A percentile compares a stretch with the other conserved stretches of the same genome.
Conservation (phyloP, 2,329 filamentous ascomycete species). For the Alternaria conjuncta region DNA sequence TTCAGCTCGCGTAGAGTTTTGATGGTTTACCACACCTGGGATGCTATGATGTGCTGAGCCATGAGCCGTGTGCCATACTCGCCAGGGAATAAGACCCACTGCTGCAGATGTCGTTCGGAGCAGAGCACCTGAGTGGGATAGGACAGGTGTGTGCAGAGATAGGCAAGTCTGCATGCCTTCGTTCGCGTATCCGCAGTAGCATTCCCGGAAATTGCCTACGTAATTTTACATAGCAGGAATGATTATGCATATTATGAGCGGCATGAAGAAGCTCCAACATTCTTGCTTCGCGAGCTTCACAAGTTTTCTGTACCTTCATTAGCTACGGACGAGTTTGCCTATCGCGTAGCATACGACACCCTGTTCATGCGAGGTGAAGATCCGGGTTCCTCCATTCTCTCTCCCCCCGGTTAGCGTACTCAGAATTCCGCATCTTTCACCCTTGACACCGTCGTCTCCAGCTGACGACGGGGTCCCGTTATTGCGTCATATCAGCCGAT, state of each 20-base stretch:
- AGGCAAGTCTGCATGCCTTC: background rate
- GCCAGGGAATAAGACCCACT: background rate
- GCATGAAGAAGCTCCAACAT: background rate
- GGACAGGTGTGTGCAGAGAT: background rate
- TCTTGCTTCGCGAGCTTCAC: background rate
- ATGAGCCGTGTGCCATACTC: background rate
- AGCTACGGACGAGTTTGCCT: background rate
- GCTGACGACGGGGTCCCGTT: background rate
- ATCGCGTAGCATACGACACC: background rate
- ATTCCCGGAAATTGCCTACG: background rate
- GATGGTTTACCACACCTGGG: background rate
- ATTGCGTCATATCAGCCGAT: background rate
- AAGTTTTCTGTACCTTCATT: background rate
- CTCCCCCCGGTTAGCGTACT: background rate
- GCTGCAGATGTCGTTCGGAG: background rate
- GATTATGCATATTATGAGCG: background rate
- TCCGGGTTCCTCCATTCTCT: background rate
- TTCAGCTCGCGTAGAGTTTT: background rate
- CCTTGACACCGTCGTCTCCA: background rate
- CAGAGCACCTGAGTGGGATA: background rate
- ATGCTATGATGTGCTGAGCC: background rate
- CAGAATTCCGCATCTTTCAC: background rate
- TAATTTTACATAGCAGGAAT: background rate
- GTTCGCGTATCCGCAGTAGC: background rate
- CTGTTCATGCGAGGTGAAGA: background rate